Evolutionary conservation across 2,329 filamentous ascomycete genomes (phyloP).

Genomic region (Gnomoniopsis sp.): DNA sequence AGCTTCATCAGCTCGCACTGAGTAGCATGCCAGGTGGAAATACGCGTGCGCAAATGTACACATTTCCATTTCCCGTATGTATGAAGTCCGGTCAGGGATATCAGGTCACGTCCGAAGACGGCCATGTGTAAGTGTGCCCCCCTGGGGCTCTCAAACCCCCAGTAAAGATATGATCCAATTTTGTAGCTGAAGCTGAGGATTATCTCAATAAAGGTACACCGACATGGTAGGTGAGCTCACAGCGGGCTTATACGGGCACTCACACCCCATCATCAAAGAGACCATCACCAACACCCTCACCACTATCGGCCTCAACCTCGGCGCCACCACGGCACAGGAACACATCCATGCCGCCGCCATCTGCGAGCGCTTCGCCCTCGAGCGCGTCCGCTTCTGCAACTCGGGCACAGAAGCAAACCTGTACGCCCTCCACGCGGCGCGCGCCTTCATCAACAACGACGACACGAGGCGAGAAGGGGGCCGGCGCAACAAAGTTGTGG

Average conservation of each 20-base stretch:
- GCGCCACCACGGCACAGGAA: constrained; percentile 51
- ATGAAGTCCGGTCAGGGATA: constrained; percentile 35
- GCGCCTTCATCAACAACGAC: constrained; percentile 44
- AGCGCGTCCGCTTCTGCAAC: constrained; percentile 59
- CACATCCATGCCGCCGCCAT: constrained; percentile 47
- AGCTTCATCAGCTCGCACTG: background rate
- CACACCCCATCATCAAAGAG: constrained; percentile 48
- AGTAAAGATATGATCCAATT: too few relatives aligned
- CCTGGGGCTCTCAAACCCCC: too few relatives aligned
- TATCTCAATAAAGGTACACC: constrained; percentile 41
- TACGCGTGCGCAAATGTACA: constrained; percentile 28
- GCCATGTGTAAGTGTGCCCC: constrained; percentile 27
- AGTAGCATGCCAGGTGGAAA: constrained; percentile 27
- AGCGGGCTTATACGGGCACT: constrained; percentile 65
- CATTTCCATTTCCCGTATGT: constrained; percentile 40
- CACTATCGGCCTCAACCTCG: constrained; percentile 50
- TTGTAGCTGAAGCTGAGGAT: background rate
- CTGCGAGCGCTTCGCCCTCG: constrained; percentile 51
- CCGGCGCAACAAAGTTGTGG: constrained; percentile 45
- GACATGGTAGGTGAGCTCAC: constrained; percentile 63
- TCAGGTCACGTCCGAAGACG: constrained; percentile 39
- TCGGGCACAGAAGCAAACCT: constrained; percentile 65
- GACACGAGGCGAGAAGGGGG: too few relatives aligned
- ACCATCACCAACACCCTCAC: constrained; percentile 44
- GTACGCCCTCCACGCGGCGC: constrained; percentile 54